phyloP scores from a whole-genome alignment of 2,329 filamentous ascomycete species.

The Nannizziopsis barbatae region DNA sequence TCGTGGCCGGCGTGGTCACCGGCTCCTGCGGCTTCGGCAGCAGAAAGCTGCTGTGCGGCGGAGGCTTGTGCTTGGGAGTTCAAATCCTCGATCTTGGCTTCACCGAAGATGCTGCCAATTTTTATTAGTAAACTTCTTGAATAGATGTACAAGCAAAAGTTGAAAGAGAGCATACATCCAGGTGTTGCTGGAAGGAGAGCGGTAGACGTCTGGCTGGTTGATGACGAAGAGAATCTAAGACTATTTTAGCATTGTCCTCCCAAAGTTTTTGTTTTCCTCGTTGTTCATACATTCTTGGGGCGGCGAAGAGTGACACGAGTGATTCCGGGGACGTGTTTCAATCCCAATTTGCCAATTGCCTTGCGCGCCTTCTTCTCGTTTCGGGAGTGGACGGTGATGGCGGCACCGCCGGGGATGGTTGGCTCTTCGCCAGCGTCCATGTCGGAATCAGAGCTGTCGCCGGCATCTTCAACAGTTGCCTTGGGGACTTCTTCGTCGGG shows the following conservation, averaged over 20 bases:
- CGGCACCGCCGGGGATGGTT: conserved; percentile 69
- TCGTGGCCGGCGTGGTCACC: conserved; percentile 52
- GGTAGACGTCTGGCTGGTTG: conserved; percentile 99
- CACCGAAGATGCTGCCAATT: conserved; percentile 76
- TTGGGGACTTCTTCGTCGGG: conserved; percentile 79
- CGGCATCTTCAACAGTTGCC: conserved; percentile 63
- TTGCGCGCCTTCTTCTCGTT: conserved; percentile 99
- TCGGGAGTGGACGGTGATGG: conserved; percentile 87
- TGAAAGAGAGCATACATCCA: conserved; percentile 68
- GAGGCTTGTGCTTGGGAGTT: conserved; percentile 96
- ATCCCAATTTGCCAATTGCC: conserved; percentile 94
- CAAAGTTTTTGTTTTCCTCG: neutral
- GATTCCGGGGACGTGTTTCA: conserved; percentile 93
- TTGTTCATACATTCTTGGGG: conserved; percentile 86
- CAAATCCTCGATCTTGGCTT: conserved; percentile 99
- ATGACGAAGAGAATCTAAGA: conserved; percentile 94
- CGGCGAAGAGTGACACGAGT: conserved; percentile 94
- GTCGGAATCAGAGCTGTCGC: conserved; percentile 41
- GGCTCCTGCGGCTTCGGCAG: conserved; percentile 54
- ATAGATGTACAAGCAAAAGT: neutral
- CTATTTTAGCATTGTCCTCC: neutral
- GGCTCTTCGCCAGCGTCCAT: conserved; percentile 42
- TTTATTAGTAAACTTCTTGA: conserved; percentile 15
- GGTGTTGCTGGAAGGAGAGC: conserved; percentile 97
- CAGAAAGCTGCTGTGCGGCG: conserved; percentile 88